A percentile compares a stretch with the other conserved stretches of the same genome.
phyloP scores from a whole-genome alignment of 148 eudicot species.

The Dysphania ambrosioides region DNA sequence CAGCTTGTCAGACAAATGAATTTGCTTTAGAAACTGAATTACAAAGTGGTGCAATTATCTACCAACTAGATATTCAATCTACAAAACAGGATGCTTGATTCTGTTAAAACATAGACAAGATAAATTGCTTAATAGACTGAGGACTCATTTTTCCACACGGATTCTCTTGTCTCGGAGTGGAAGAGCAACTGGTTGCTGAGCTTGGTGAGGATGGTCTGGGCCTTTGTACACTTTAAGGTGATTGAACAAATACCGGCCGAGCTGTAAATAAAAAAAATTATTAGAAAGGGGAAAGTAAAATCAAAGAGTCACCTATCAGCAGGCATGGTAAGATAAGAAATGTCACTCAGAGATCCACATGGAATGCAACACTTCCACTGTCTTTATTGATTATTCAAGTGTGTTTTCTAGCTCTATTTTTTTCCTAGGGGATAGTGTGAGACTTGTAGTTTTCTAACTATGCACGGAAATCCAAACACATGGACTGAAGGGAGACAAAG shows the following conservation, averaged over 20 bases:
- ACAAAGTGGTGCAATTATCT: slow-evolving; percentile 21
- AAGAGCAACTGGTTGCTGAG: slow-evolving; percentile 71
- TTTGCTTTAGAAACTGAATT: background rate
- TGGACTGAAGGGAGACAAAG: slow-evolving; percentile 3
- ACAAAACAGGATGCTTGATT: slow-evolving; percentile 15
- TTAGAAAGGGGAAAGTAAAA: background rate
- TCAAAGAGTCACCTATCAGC: background rate
- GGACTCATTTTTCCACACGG: slow-evolving; percentile 41
- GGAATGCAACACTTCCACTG: background rate
- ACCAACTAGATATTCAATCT: slow-evolving; percentile 14
- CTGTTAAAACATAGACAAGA: background rate
- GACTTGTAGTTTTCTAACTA: background rate
- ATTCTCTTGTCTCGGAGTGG: slow-evolving; percentile 90
- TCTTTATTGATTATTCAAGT: background rate
- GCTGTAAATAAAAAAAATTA: slow-evolving; percentile 38
- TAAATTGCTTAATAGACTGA: background rate
- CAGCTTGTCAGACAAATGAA: background rate
- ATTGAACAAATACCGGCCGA: slow-evolving; percentile 75
- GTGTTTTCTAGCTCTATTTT: background rate
- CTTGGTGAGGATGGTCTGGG: slow-evolving; percentile 59
- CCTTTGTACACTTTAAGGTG: slow-evolving; percentile 95
- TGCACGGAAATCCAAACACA: background rate
- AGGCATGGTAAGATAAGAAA: background rate
- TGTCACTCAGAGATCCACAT: background rate
- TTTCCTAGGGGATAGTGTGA: background rate